These are phyloP conservation scores for Quercus wislizeni DNA, from an alignment of 306 rosid genomes.

Conservation along the genomic window DNA sequence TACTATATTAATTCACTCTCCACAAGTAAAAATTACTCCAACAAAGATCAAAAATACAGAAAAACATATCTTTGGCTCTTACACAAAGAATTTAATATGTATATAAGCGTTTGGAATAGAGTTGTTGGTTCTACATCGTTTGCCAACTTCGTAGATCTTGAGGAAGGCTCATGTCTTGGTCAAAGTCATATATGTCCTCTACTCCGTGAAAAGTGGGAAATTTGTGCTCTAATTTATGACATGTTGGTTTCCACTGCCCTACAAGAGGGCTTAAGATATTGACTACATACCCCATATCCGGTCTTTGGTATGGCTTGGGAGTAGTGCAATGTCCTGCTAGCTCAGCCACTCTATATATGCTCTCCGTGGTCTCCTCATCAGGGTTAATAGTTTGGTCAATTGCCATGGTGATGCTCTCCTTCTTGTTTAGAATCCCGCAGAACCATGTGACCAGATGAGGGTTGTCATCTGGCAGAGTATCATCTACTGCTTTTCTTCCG, in stretches of 20 bases:
- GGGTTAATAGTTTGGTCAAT: constrained; percentile 70
- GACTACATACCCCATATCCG: constrained; percentile 82
- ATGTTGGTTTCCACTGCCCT: constrained; percentile 74
- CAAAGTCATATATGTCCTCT: constrained; percentile 59
- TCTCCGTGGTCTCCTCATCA: constrained; percentile 78
- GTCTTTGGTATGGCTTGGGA: constrained; percentile 83
- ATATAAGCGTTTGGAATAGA: too few relatives aligned
- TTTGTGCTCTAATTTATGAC: constrained; percentile 23
- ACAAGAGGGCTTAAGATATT: constrained; percentile 73
- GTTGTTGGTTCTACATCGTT: too few relatives aligned
- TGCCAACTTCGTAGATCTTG: not conserved
- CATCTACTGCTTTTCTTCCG: constrained; percentile 74
- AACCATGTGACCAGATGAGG: constrained; percentile 88
- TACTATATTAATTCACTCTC: too few relatives aligned
- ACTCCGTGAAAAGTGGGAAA: not conserved
- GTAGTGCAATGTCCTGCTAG: constrained; percentile 81
- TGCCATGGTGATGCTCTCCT: constrained; percentile 79
- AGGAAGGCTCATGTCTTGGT: constrained; percentile 67
- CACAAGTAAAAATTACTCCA: too few relatives aligned
- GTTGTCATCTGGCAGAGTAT: constrained; percentile 65
- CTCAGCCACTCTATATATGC: constrained; percentile 75
- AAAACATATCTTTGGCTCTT: too few relatives aligned
- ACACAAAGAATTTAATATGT: too few relatives aligned
- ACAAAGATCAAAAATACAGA: too few relatives aligned
- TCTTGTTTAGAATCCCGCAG: constrained; percentile 59